These are phyloP conservation scores for Helichrysum umbraculigerum DNA, from an alignment of 129 eudicot genomes.

Conservation along the genomic window DNA sequence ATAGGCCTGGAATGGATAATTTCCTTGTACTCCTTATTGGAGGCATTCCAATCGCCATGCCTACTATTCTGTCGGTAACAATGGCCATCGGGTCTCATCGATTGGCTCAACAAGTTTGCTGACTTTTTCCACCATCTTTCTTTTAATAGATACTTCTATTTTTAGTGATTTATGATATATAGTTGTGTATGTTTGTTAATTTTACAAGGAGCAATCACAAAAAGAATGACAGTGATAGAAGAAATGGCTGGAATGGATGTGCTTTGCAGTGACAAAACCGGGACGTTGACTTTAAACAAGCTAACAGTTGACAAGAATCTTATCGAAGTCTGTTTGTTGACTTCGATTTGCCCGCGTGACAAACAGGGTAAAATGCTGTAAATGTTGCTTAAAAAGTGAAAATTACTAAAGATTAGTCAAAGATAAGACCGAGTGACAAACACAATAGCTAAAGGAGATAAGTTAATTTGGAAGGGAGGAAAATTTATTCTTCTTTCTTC, in stretches of 20 bases:
- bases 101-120: conserved; percentile 88
- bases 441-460: background rate
- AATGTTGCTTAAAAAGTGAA: background rate
- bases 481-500: no score
- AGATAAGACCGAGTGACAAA: background rate
- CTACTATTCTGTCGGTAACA: conserved; percentile 97
- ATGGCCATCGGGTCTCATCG: conserved; percentile 99
- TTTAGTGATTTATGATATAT: background rate
- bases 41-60: conserved; percentile 99
- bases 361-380: no score
- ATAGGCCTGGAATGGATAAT: conserved; percentile 98
- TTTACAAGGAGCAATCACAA: conserved; percentile 91
- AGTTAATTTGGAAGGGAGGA: background rate
- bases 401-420: background rate
- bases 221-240: conserved; percentile 99
- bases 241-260: conserved; percentile 99
- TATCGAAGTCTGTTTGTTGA: conserved; percentile 60
- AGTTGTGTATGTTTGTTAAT: background rate
- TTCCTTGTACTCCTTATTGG: conserved; percentile 98
- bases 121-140: conserved; percentile 23
- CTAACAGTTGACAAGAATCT: conserved; percentile 98
- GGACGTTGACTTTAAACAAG: conserved; percentile 93
- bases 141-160: background rate
- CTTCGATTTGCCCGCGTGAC: no score
- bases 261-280: conserved; percentile 98